Evolutionary conservation across 352 stramenopile species (phyloP).

Genomic region (Phytophthora kernoviae): DNA sequence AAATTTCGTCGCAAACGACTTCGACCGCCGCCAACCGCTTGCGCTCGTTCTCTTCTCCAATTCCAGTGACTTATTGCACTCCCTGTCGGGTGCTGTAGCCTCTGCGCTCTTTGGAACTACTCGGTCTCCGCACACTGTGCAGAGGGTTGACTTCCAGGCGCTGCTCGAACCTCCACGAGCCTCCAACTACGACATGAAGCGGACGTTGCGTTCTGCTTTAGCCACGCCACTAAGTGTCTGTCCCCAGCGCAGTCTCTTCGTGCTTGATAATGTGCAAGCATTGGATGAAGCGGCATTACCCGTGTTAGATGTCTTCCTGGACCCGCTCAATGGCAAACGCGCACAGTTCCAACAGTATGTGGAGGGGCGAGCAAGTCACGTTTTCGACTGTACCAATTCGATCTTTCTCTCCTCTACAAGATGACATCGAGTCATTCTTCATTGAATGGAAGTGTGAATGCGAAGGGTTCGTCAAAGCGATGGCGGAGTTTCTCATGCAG

Average conservation of each 20-base stretch:
- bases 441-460: neutral
- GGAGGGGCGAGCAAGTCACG: constrained; percentile 21
- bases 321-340: constrained; percentile 70
- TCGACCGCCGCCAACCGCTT: constrained; percentile 54
- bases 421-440: constrained; percentile 18
- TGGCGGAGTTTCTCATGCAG: constrained; percentile 70
- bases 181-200: constrained; percentile 57
- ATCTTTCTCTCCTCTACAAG: constrained; percentile 68
- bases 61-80: constrained; percentile 34
- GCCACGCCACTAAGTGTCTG: constrained; percentile 40
- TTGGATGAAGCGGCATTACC: constrained; percentile 53
- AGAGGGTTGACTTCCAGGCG: constrained; percentile 34
- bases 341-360: constrained; percentile 58
- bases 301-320: constrained; percentile 69
- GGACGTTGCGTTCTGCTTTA: constrained; percentile 46
- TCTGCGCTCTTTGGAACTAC: constrained; percentile 38
- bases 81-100: constrained; percentile 37
- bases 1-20: constrained; percentile 56
- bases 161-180: constrained; percentile 28
- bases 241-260: constrained; percentile 53
- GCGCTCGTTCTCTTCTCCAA: constrained; percentile 63
- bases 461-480: constrained; percentile 6
- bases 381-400: constrained; percentile 57
- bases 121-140: constrained; percentile 24
- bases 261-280: constrained; percentile 56